phyloP scores from a whole-genome alignment of 2,329 filamentous ascomycete genomes.

The Clonostachys chloroleuca region DNA sequence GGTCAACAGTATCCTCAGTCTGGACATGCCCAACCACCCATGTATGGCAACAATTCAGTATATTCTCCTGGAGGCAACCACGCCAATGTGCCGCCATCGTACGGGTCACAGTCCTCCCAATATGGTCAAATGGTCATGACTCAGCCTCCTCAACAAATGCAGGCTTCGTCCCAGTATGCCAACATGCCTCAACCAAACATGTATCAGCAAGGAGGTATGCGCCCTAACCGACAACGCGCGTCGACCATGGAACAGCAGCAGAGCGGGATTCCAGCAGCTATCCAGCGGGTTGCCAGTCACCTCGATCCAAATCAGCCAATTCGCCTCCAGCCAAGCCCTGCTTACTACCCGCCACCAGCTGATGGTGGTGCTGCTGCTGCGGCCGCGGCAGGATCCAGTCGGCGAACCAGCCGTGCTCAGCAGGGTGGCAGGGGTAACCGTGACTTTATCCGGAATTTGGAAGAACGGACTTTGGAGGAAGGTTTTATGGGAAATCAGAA shows the following conservation, averaged over 20 bases:
- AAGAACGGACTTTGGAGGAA: conserved; percentile 91
- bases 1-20: conserved; percentile 41
- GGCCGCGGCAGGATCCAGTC: conserved; percentile 53
- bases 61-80: conserved; percentile 55
- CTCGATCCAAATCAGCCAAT: conserved; percentile 94
- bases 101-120: conserved; percentile 59
- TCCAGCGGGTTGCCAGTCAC: conserved; percentile 93
- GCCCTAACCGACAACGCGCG: conserved; percentile 79
- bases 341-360: conserved; percentile 91
- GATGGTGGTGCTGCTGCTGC: conserved; percentile 71
- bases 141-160: conserved; percentile 61
- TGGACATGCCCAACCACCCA: conserved; percentile 50
- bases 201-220: conserved; percentile 59
- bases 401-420: conserved; percentile 71
- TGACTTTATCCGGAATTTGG: conserved; percentile 91
- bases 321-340: conserved; percentile 87
- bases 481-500: conserved; percentile 71
- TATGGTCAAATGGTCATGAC: conserved; percentile 74
- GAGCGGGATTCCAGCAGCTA: conserved; percentile 84
- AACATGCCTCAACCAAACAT: conserved; percentile 46
- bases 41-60: conserved; percentile 81
- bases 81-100: conserved; percentile 61
- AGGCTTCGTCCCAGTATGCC: conserved; percentile 56
- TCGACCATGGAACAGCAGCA: conserved; percentile 96
- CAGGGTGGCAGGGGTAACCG: conserved; percentile 59